phyloP scores from a whole-genome alignment of 163 green algal genomes.

The Chlorella variabilis region DNA sequence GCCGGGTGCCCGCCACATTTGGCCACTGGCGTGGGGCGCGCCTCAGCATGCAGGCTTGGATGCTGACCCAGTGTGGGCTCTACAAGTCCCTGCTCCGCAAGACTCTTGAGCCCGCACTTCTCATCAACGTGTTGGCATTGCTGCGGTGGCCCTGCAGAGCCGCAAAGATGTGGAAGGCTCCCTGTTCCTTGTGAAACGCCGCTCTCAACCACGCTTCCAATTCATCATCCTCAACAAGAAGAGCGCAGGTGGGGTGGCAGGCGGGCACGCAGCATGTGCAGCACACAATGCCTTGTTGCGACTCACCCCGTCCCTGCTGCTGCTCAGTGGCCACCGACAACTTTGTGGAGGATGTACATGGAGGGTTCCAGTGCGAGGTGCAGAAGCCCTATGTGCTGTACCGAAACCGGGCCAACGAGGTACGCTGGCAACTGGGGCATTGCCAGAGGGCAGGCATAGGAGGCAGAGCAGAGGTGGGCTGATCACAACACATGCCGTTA shows the following conservation, averaged over 20 bases:
- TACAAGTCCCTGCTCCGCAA: too few relatives aligned
- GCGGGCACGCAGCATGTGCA: neutral
- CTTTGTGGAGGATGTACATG: slow-evolving; percentile 75
- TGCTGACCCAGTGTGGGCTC: too few relatives aligned
- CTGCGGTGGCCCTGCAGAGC: slow-evolving; percentile 50
- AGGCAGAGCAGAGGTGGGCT: too few relatives aligned
- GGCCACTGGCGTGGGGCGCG: neutral
- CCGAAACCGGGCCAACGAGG: slow-evolving; percentile 70
- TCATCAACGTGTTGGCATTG: too few relatives aligned
- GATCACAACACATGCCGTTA: too few relatives aligned
- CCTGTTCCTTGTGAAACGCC: slow-evolving; percentile 83
- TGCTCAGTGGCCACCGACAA: slow-evolving; percentile 59
- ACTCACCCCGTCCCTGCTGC: neutral
- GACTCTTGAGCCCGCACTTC: too few relatives aligned
- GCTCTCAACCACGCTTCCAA: slow-evolving; percentile 70
- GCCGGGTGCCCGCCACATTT: neutral
- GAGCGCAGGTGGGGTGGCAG: slow-evolving; percentile 22
- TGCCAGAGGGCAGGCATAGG: too few relatives aligned
- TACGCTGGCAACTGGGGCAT: neutral
- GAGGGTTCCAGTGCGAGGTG: slow-evolving; percentile 71
- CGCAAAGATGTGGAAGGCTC: slow-evolving; percentile 87
- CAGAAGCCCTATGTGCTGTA: slow-evolving; percentile 85
- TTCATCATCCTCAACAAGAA: slow-evolving; percentile 87
- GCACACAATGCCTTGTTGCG: neutral
- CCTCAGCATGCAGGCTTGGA: neutral